Evolutionary conservation across 306 rosid species (phyloP), one percentile per base, ranked within the genome.

Genomic region (Prunus mira): DNA sequence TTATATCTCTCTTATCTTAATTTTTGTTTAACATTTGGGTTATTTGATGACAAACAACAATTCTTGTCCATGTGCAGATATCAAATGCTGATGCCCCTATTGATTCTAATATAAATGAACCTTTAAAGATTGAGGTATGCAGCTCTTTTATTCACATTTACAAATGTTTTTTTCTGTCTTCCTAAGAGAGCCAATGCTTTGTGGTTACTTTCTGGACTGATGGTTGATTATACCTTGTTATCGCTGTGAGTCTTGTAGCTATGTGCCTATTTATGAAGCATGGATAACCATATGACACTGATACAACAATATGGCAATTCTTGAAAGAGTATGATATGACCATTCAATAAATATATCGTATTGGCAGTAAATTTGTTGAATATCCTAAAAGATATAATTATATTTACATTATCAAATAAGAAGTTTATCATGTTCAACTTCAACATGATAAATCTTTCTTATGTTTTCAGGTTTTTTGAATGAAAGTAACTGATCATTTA

Each of bases 121-220:
- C 87, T 69, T 78, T 69, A 75, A 85, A 82, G 73, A 76, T 83
- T 46, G 90, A 81, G 91, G 97, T 89, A 74, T 67, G 77, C 54
- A 43, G 55, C 15, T 14, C 12, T 60, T 67, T 67, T 72, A 43
- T 75, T 76, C 25, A 47, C 20, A 69, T 67, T 67, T 47, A 7
- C 49, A 61, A 34, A 2, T 60, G 3, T 62, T 41, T 72, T 58
- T 66, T 9, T 6, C 2, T 34, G n/a, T 76, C 51, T 34, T 73
- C 19, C 1, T 0, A 41, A 14, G 17, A 55, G 19, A 27, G 38
- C 50, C 55, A 24, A 20, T 22, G n/a, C 24, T 22, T 60, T 61
- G 65, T 61, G 65, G 19, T 61, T 24, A 61, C 19, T 25, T 25
- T 61, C 27, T 61, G 65, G n/a, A 61, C 54, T 12, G 54, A 38